Percentiles rank a stretch among this genome's conserved stretches.
phyloP scores from a whole-genome alignment of 257 asterid genomes.

The Nicotiana paniculata region DNA sequence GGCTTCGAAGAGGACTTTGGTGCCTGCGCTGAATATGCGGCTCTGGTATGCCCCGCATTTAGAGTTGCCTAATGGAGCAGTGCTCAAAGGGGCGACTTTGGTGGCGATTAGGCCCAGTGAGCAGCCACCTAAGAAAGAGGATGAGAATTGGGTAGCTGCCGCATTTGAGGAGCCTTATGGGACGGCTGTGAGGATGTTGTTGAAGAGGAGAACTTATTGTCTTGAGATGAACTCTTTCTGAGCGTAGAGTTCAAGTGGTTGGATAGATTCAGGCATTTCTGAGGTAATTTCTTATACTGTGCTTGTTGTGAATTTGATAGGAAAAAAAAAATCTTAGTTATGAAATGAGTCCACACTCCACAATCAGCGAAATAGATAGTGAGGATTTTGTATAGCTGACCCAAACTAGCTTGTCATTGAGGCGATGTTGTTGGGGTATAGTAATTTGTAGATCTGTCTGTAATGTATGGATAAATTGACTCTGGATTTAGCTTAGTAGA shows the following conservation, averaged over 20 bases:
- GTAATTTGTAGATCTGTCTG: neutral
- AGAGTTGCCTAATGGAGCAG: conserved; percentile 56
- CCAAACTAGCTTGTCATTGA: neutral
- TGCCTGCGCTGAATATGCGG: conserved; percentile 64
- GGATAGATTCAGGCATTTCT: conserved; percentile 9
- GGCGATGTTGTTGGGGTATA: neutral
- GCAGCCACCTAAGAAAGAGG: conserved; percentile 52
- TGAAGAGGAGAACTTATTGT: conserved; percentile 71
- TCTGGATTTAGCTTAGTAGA: neutral
- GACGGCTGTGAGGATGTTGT: conserved; percentile 66
- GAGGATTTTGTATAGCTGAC: neutral
- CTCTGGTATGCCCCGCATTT: conserved; percentile 58
- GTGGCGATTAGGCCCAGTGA: conserved; percentile 73
- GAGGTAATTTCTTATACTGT: conserved; percentile 24
- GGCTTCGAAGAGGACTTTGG: conserved; percentile 63
- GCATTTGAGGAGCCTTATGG: conserved; percentile 70
- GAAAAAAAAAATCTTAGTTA: neutral
- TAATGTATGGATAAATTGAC: neutral
- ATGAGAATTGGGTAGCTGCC: conserved; percentile 49
- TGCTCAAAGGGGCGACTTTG: conserved; percentile 67
- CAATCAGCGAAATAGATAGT: neutral
- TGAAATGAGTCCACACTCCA: neutral
- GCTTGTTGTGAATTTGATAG: neutral
- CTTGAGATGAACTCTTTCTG: conserved; percentile 73
- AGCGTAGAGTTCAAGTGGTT: neutral